Evolutionary conservation across 352 stramenopile species (phyloP), one percentile per base, ranked within the genome.

Genomic region (Phytophthora foliorum): DNA sequence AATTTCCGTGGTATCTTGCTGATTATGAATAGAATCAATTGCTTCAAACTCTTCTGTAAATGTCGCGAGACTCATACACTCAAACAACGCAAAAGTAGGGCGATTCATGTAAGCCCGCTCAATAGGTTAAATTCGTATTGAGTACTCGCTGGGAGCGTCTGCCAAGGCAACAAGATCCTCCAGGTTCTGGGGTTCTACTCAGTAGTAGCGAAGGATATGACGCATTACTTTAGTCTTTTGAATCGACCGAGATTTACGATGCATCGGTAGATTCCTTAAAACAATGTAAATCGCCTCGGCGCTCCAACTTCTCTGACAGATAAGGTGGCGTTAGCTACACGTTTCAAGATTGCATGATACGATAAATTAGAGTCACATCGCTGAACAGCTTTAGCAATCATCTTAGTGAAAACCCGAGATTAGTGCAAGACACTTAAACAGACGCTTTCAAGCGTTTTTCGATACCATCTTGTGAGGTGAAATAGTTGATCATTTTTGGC

Each of bases 61-160:
- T 7, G 59, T 44, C 25, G 41, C 59, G 13, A 57, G 51, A n/a
- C 49, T 57, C 60, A 57, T 62, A 0, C 3, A 13, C 6, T 57
- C 31, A 38, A 68, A 68, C 2, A 25, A 25, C 41, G 27, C 17
- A 6, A 36, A 14, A 0, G 6, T 6, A 4, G 48, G 48, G 1
- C 48, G 25, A 21, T 42, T 42, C 25, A 55, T 55, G 29, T 55
- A 55, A 13, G n/a, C 27, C 1, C 27, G 27, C 29, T 55, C 48
- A 8, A 55, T 24, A n/a, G 10, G 13, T 11, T 55, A 27, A 0
- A 9, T 29, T 44, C 75, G 75, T 24, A 66, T 74, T 0, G 74
- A 24, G 19, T 76, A n/a, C n/a, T n/a, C n/a, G n/a, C n/a, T n/a
- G n/a, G n/a, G 75, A 16, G 11, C 2, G 11, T 39, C 34, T 39